Evolutionary conservation across 163 green algal genomes (phyloP).

Genomic region (Scenedesmus sp.): DNA sequence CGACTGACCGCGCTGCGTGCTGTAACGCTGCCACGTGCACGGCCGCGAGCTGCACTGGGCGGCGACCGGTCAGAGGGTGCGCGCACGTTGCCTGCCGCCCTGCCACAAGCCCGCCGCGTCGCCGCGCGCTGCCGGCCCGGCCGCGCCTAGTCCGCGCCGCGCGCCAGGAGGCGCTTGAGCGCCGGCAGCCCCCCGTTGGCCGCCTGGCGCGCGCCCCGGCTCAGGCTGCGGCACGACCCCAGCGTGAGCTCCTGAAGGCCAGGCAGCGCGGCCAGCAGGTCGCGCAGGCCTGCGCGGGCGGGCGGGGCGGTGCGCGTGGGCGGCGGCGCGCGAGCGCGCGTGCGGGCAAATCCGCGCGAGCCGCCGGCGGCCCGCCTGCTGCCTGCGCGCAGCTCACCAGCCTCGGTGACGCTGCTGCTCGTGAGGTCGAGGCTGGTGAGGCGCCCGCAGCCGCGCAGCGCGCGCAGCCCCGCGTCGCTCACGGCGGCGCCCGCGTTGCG

Average conservation of each 20-base stretch:
- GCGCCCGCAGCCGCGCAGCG: not conserved
- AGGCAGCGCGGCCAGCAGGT: slow-evolving; percentile 33
- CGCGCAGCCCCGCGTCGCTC: slow-evolving; percentile 14
- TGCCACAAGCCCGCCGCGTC: not conserved
- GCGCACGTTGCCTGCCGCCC: not conserved
- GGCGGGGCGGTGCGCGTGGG: not conserved
- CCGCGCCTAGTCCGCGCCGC: not conserved
- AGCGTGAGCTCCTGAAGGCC: not conserved
- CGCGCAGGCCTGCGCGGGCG: slow-evolving; percentile 1
- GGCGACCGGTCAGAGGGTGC: not conserved
- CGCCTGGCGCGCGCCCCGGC: slow-evolving; percentile 14
- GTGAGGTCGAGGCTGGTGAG: slow-evolving; percentile 21
- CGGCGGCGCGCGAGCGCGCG: not conserved
- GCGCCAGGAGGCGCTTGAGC: slow-evolving; percentile 1
- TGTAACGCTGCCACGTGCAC: not conserved
- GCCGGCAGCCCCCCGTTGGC: slow-evolving; percentile 1
- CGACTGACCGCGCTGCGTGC: not conserved
- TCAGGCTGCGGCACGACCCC: slow-evolving; percentile 10
- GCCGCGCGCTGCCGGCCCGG: not conserved
- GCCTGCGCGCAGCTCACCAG: not conserved
- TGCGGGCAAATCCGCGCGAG: no score
- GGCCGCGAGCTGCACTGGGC: not conserved
- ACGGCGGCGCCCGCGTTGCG: not conserved
- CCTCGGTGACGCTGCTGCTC: slow-evolving; percentile 29
- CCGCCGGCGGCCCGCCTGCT: not conserved